Evolutionary conservation across 352 stramenopile species (phyloP).

Genomic region (Thalassiosira livingstoniorum): DNA sequence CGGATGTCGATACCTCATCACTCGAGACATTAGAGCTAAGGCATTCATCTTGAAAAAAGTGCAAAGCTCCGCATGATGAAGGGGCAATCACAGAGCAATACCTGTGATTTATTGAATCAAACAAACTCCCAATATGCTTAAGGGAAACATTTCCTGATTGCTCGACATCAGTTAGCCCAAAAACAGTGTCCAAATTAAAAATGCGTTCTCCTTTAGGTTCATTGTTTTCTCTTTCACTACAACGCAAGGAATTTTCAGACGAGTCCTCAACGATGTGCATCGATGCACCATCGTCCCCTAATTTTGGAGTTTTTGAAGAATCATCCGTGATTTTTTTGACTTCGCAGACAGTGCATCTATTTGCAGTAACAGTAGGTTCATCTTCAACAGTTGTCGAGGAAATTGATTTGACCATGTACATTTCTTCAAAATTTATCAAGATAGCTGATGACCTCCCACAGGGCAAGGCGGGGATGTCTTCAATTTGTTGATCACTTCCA

Average conservation of each 20-base stretch:
- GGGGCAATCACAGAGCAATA: constrained; percentile 45
- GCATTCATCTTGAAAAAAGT: not conserved
- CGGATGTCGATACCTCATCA: constrained; percentile 21
- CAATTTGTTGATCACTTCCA: constrained; percentile 7
- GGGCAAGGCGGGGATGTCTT: not conserved
- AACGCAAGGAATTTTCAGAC: no score
- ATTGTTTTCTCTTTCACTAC: no score
- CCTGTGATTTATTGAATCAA: constrained; percentile 41
- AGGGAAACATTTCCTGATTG: constrained; percentile 2
- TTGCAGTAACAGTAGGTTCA: no score
- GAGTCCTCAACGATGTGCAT: no score
- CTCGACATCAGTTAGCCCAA: constrained; percentile 15
- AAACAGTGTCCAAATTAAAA: constrained; percentile 24
- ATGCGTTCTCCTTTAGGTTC: constrained; percentile 1
- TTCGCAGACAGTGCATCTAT: no score
- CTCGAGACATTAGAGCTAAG: not conserved
- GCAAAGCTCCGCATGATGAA: constrained; percentile 5
- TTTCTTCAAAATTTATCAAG: constrained; percentile 33
- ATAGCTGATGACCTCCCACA: constrained; percentile 10
- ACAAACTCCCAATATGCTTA: constrained; percentile 36
- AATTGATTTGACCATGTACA: not conserved
- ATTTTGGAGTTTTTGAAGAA: no score
- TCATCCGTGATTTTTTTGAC: no score
- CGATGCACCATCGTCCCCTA: no score
- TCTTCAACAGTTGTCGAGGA: no score